Base-by-base conservation (phyloP, 108 stramenopile genomes). In the Thalassiosira profunda region DNA sequence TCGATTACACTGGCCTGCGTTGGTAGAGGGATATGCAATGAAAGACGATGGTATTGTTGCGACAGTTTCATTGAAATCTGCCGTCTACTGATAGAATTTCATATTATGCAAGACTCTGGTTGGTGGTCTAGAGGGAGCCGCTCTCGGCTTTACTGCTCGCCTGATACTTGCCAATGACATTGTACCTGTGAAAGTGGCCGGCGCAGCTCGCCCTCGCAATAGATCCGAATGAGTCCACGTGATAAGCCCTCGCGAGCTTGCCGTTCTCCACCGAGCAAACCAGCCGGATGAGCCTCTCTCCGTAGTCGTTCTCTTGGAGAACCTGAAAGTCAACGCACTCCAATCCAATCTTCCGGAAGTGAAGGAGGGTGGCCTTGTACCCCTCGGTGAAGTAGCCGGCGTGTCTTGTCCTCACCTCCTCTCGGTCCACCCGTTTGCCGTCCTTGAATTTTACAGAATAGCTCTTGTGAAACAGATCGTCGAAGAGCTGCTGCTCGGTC, bases 301-400 rank as follows among this genome's bases (percentile, higher is more conserved):
- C 49, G 14, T 51, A 4, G 4, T 31, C 49, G 30, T 3, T 51
- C 49, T 31, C 49, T 18, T 18, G 23, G 49, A 25, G 49, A 51
- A 51, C 49, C 49, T 51, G 26, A 31, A 28, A 31, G 30, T 51
- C 49, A n/a, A 51, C n/a, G 25, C 49, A 51, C 30, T 51, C 49
- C 49, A 51, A 51, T n/a, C 49, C 25, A 18, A 51, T 51, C 49
- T 51, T 51, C 20, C 49, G 26, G 6, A 51, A 21, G 49, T 51
- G 25, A 18, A 51, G 26, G 30, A 51, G 30, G n/a, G 49, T 51
- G 4, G 30, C 20, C 18, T 51, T 51, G 0, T 17, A 14, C 30
- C 49, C 49, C n/a, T 31, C 30, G 18, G n/a, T n/a, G 14, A 51
- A 31, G 17, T 31, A 18, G 3, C 24, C 49, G n/a, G n/a, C n/a